A percentile compares a stretch with the other conserved stretches of the same genome.
phyloP scores from a whole-genome alignment of 257 asterid genomes.

The Solanum pinnatisectum region DNA sequence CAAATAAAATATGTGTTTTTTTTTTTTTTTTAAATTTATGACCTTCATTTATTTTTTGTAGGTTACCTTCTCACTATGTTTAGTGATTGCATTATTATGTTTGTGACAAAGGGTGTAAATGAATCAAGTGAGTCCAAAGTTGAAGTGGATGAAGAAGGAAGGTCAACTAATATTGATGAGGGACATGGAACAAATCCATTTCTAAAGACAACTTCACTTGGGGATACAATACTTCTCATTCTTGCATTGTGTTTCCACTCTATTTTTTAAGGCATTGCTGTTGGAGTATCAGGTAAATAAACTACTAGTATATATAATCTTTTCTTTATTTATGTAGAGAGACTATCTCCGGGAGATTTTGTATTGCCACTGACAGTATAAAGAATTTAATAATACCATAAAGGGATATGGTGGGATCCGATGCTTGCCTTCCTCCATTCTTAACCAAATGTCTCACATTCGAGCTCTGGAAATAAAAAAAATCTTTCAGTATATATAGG shows the following conservation, averaged over 20 bases:
- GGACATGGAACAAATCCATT: conserved; percentile 10
- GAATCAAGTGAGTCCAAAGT: conserved; percentile 15
- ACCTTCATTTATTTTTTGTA: neutral
- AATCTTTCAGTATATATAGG: neutral
- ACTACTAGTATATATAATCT: neutral
- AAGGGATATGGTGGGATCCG: neutral
- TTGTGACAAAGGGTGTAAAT: conserved; percentile 11
- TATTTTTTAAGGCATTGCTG: conserved; percentile 84
- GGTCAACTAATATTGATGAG: neutral
- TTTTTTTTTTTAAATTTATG: neutral
- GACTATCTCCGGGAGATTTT: neutral
- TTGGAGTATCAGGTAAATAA: conserved; percentile 71
- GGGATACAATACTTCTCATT: conserved; percentile 66
- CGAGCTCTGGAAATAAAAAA: neutral
- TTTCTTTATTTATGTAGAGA: neutral
- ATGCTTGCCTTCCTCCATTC: neutral
- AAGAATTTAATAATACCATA: neutral
- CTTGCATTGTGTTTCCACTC: conserved; percentile 83
- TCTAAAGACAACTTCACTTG: conserved; percentile 32
- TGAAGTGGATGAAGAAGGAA: conserved; percentile 25
- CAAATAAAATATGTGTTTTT: neutral
- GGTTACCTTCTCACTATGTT: conserved; percentile 76
- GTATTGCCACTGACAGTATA: neutral
- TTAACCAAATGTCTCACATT: neutral
- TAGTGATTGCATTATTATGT: conserved; percentile 43